A percentile compares a stretch with the other conserved stretches of the same genome.
These are phyloP conservation scores for Xylaria cubensis DNA, from an alignment of 495 filamentous ascomycete genomes.

Conservation along the genomic window DNA sequence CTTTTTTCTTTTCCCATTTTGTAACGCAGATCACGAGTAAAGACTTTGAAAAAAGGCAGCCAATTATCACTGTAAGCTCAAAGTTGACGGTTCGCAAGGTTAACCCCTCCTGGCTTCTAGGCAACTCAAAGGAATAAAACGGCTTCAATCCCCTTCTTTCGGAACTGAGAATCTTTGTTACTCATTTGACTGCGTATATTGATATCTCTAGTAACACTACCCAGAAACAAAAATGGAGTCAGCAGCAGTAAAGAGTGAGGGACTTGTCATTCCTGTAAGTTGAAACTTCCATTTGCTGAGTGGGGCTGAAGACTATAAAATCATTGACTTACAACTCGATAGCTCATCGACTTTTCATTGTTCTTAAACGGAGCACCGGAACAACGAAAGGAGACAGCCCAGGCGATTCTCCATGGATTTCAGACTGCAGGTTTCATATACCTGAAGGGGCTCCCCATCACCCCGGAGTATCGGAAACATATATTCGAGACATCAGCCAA, in stretches of 20 bases:
- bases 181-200: background rate
- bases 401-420: conserved; percentile 78
- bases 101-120: background rate
- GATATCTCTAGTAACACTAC: background rate
- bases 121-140: background rate
- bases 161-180: background rate
- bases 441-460: conserved; percentile 78
- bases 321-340: conserved; percentile 31
- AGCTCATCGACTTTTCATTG: conserved; percentile 86
- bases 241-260: conserved; percentile 69
- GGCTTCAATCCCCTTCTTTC: background rate
- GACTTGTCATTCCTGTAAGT: conserved; percentile 72
- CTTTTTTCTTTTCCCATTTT: background rate
- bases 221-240: conserved; percentile 46
- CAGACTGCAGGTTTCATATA: conserved; percentile 90
- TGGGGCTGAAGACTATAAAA: background rate
- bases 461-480: conserved; percentile 59
- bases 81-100: background rate
- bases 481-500: conserved; percentile 75
- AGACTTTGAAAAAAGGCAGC: background rate
- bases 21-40: background rate
- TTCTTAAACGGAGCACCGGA: conserved; percentile 71
- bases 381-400: conserved; percentile 69
- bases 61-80: background rate
- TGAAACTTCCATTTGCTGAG: background rate